Percentiles rank a stretch among this genome's conserved stretches.
Evolutionary conservation across 2,329 filamentous ascomycete genomes (phyloP).

Genomic region (Pseudocercospora fuligena): DNA sequence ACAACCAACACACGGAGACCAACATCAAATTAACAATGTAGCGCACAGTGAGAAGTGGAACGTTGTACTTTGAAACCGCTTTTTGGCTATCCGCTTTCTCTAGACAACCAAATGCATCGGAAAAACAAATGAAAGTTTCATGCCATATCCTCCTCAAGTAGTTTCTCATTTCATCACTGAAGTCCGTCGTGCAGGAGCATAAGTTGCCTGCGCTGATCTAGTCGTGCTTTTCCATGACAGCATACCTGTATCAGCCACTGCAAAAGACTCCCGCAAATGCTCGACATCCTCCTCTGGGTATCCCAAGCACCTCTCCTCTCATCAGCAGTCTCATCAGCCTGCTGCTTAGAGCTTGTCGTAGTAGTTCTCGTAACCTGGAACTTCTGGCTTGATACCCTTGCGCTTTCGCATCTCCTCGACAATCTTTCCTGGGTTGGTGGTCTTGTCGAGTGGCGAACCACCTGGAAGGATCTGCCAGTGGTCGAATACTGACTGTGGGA

Average conservation of each 20-base stretch:
- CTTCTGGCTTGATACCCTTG: conserved; percentile 98
- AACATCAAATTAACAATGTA: not conserved
- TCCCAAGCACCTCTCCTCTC: conserved; percentile 16
- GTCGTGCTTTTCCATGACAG: conserved; percentile 24
- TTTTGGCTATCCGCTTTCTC: conserved; percentile 26
- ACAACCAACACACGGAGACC: not conserved
- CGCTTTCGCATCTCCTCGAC: conserved; percentile 94
- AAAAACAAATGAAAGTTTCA: conserved; percentile 33
- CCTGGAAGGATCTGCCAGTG: conserved; percentile 97
- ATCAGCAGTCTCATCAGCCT: conserved; percentile 23
- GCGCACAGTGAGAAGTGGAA: not conserved
- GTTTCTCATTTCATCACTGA: conserved; percentile 25
- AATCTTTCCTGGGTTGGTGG: conserved; percentile 79
- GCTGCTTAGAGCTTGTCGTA: conserved; percentile 44
- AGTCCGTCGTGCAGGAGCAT: conserved; percentile 11
- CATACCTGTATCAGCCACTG: conserved; percentile 25
- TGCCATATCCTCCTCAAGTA: conserved; percentile 22
- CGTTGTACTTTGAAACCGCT: conserved; percentile 21
- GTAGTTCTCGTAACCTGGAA: conserved; percentile 86
- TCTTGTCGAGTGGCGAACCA: conserved; percentile 85
- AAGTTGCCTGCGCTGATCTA: conserved; percentile 24
- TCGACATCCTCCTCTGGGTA: conserved; percentile 25
- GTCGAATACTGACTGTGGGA: conserved; percentile 98
- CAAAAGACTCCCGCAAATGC: conserved; percentile 29
- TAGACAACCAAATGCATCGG: conserved; percentile 29